These are phyloP conservation scores for Ormosia emarginata DNA, from an alignment of 306 rosid species.

Conservation along the genomic window DNA sequence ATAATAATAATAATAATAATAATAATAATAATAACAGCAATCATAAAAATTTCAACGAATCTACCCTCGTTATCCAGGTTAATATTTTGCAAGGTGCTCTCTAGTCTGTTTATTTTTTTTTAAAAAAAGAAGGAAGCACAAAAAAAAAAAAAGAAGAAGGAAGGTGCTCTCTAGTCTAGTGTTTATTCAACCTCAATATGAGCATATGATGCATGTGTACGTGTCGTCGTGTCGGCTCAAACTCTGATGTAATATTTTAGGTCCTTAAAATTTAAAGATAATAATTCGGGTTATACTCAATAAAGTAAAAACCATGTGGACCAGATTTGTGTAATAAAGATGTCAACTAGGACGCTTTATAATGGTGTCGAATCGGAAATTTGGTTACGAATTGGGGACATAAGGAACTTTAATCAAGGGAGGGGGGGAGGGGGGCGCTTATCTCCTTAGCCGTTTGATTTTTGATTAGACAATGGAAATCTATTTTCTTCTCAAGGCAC, in stretches of 20 bases:
- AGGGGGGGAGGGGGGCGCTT: neutral
- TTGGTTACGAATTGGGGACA: conserved; percentile 41
- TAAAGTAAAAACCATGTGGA: conserved; percentile 28
- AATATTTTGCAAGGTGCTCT: neutral
- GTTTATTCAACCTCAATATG: neutral
- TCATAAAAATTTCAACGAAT: no score
- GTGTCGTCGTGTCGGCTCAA: conserved; percentile 4
- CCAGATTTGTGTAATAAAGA: neutral
- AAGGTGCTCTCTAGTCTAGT: neutral
- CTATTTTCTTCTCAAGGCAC: conserved; percentile 57
- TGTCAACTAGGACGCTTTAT: conserved; percentile 25
- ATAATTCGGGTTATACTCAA: neutral
- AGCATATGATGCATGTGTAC: neutral
- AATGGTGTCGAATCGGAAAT: conserved; percentile 44
- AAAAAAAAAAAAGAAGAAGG: no score
- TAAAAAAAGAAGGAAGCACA: no score
- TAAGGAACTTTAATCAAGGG: conserved; percentile 39
- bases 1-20: neutral
- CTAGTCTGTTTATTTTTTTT: neutral
- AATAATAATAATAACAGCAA: neutral
- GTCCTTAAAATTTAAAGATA: neutral
- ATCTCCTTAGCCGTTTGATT: conserved; percentile 26
- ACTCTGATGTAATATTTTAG: neutral
- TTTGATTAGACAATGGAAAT: conserved; percentile 43
- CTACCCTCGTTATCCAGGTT: neutral